Base-by-base conservation (phyloP, 2,329 filamentous ascomycete genomes). In the Teratosphaeria pseudoeucalypti region DNA sequence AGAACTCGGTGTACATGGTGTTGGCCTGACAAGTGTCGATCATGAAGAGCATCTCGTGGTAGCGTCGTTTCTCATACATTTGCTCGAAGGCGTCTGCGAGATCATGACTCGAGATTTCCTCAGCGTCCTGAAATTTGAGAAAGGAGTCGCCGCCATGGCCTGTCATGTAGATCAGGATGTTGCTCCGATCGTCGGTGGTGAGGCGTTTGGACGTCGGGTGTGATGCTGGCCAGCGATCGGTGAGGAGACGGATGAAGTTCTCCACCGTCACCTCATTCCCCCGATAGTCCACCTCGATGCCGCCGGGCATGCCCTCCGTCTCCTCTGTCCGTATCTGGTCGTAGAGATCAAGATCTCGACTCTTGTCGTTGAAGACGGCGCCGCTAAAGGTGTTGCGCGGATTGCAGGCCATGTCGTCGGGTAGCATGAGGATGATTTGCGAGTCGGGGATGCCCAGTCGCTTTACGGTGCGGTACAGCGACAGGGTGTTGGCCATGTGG, bases 1-100 rank as follows among this genome's bases (percentile, higher is more conserved):
- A 99, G 71, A 99, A 90, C 68, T 96, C 92, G 72, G 87, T 92
- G 78, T 96, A 99, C 91, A 99, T 96, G 34, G 94, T 99, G 74
- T 99, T 99, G 58, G 94, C 94, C 77, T 99, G 94, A 78, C 94
- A 99, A 0, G 94, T 99, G 74, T 99, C 94, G 76, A 99, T 99
- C 94, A 99, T 99, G 80, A 99, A 99, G 60, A 99, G 84, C 67
- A 99, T 86, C 76, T 99, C 94, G 73, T 97, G 90, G 75, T 97
- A 99, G 79, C 94, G 87, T 79, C 95, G 95, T 85, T 99, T 99
- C 81, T 99, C 94, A 89, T 92, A 96, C 94, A 99, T 99, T 79
- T 99, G 92, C 75, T 95, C 91, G 73, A 99, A 97, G 0, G 94
- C 94, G 74, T 99, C 90, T 5, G 95, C 94, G 60, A 99, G 79